phyloP scores from a whole-genome alignment of 192 early-diverging fungal genomes.

The Lunasporangiospora selenospora region DNA sequence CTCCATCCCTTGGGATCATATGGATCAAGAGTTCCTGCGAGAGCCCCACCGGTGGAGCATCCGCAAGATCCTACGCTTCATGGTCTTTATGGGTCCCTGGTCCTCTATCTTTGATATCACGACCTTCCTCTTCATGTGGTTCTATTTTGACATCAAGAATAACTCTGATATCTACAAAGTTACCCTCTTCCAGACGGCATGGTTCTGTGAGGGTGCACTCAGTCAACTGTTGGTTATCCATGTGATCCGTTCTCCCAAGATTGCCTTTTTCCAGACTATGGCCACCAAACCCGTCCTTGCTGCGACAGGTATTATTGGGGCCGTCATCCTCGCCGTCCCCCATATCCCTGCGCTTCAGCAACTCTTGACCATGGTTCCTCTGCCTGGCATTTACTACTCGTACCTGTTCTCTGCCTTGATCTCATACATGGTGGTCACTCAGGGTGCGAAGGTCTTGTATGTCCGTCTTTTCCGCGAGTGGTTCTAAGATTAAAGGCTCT shows the following conservation, averaged over 20 bases:
- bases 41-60: conserved; percentile 53
- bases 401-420: conserved; percentile 38
- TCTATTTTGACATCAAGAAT: conserved; percentile 41
- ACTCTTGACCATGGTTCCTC: conserved; percentile 26
- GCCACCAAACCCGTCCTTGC: conserved; percentile 35
- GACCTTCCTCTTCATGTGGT: conserved; percentile 52
- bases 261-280: conserved; percentile 53
- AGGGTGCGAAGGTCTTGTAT: conserved; percentile 46
- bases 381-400: conserved; percentile 36
- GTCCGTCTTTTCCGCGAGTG: conserved; percentile 48
- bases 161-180: conserved; percentile 13
- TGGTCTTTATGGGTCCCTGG: conserved; percentile 56
- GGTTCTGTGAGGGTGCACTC: conserved; percentile 55
- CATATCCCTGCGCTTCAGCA: conserved; percentile 34
- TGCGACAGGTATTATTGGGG: conserved; percentile 20
- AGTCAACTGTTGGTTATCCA: conserved; percentile 57
- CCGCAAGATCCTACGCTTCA: conserved; percentile 52
- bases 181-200: conserved; percentile 41
- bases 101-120: conserved; percentile 55
- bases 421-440: conserved; percentile 41
- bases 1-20: conserved; percentile 55
- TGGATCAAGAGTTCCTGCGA: conserved; percentile 55
- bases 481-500: conserved; percentile 23
- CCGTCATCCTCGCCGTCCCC: conserved; percentile 31
- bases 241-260: conserved; percentile 53